phyloP scores from a whole-genome alignment of 1,139 yeast genomes.

The Hemisphaericaspora subhashii region DNA sequence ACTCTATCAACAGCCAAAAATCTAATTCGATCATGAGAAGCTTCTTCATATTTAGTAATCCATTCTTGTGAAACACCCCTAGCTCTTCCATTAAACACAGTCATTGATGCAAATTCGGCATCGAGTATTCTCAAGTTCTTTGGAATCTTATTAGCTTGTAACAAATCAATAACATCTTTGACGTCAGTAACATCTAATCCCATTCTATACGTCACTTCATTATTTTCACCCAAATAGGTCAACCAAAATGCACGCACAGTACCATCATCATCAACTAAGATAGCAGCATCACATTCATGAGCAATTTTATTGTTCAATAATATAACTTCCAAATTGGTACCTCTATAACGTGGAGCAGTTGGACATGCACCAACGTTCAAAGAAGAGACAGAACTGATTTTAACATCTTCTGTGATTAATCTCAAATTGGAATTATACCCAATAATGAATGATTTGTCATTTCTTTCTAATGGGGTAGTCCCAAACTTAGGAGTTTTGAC shows the following conservation, averaged over 20 bases:
- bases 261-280: constrained; percentile 77
- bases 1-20: constrained; percentile 72
- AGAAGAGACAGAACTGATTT: constrained; percentile 73
- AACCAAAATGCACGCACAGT: constrained; percentile 83
- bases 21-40: constrained; percentile 62
- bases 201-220: constrained; percentile 68
- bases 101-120: constrained; percentile 70
- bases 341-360: constrained; percentile 77
- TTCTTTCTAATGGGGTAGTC: constrained; percentile 61
- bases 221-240: constrained; percentile 72
- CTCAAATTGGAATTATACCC: constrained; percentile 77
- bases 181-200: constrained; percentile 80
- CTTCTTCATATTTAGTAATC: constrained; percentile 67
- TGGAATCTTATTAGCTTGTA: constrained; percentile 55
- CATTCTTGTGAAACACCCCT: constrained; percentile 85
- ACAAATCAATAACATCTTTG: constrained; percentile 51
- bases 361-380: constrained; percentile 71
- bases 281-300: constrained; percentile 78
- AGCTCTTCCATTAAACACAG: constrained; percentile 75
- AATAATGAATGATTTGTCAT: constrained; percentile 72
- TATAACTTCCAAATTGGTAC: constrained; percentile 77
- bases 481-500: constrained; percentile 64
- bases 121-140: constrained; percentile 66
- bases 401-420: constrained; percentile 72
- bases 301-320: constrained; percentile 72